Percentiles rank a stretch among this genome's conserved stretches.
These are phyloP conservation scores for Termitomyces sp. DNA, from an alignment of 768 basidiomycete species.

Conservation along the genomic window DNA sequence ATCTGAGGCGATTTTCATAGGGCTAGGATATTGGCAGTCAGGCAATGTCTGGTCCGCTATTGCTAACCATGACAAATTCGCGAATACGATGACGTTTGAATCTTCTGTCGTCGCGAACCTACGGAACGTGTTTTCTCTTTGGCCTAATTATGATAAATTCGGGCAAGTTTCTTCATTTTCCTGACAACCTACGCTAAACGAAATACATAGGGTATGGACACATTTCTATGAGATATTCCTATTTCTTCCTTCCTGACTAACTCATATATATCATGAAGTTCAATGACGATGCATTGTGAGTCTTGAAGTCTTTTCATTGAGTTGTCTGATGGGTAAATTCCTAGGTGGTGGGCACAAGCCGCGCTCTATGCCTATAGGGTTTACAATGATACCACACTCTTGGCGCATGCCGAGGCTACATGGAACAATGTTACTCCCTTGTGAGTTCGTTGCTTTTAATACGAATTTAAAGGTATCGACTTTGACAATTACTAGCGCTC, in stretches of 20 bases:
- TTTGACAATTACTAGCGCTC: conserved; percentile 25
- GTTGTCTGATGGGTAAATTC: neutral
- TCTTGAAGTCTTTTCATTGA: neutral
- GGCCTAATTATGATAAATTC: conserved; percentile 38
- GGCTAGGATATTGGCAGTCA: conserved; percentile 49
- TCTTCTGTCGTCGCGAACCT: conserved; percentile 33
- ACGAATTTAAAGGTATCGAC: neutral
- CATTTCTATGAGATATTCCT: neutral
- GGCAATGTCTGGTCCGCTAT: conserved; percentile 48
- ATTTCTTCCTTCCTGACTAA: neutral
- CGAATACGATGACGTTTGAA: conserved; percentile 32
- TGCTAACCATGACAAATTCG: conserved; percentile 40
- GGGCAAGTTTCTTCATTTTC: conserved; percentile 17
- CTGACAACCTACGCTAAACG: neutral
- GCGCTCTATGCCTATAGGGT: conserved; percentile 44
- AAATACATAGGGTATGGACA: neutral
- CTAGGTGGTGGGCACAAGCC: conserved; percentile 52
- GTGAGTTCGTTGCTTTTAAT: conserved; percentile 21
- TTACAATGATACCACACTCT: conserved; percentile 36
- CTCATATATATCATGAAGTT: conserved; percentile 19
- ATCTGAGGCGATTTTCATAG: conserved; percentile 17
- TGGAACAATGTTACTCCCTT: conserved; percentile 45
- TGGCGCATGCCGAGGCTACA: conserved; percentile 39
- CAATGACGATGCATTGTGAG: conserved; percentile 46
- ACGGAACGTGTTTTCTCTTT: conserved; percentile 33